Evolutionary conservation across 805 yeast species (phyloP).

Genomic region (Lipomyces japonicus): DNA sequence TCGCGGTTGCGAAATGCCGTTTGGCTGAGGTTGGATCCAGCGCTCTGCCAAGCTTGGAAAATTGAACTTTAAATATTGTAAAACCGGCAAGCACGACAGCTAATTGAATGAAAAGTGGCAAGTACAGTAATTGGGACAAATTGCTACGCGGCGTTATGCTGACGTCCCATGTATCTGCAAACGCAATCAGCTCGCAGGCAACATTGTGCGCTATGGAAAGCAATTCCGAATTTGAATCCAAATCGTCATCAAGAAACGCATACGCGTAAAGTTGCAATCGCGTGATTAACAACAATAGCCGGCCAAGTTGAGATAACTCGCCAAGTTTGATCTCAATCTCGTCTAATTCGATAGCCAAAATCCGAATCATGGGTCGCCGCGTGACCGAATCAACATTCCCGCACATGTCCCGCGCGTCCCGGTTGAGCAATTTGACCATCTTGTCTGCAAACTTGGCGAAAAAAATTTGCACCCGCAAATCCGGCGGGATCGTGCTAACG

Average conservation of each 20-base stretch:
- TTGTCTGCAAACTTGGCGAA: slow-evolving; percentile 85
- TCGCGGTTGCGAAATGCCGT: slow-evolving; percentile 54
- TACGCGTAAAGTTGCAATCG: slow-evolving; percentile 80
- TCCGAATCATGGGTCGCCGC: slow-evolving; percentile 66
- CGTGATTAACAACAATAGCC: slow-evolving; percentile 64
- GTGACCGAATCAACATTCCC: slow-evolving; percentile 67
- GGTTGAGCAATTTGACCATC: slow-evolving; percentile 69
- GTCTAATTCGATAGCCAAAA: slow-evolving; percentile 67
- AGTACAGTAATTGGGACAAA: slow-evolving; percentile 63
- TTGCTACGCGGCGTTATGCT: slow-evolving; percentile 57
- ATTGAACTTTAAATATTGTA: slow-evolving; percentile 72
- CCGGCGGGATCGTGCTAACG: slow-evolving; percentile 48
- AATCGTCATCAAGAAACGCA: slow-evolving; percentile 63
- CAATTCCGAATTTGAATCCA: slow-evolving; percentile 64
- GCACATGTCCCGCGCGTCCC: slow-evolving; percentile 61
- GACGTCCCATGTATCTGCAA: slow-evolving; percentile 56
- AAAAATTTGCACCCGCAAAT: slow-evolving; percentile 73
- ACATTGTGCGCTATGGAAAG: slow-evolving; percentile 75
- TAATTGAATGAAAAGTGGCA: slow-evolving; percentile 74
- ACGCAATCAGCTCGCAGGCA: slow-evolving; percentile 44
- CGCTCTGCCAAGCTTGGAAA: slow-evolving; percentile 64
- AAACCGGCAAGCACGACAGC: slow-evolving; percentile 90
- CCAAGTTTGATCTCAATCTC: slow-evolving; percentile 63
- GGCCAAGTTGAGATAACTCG: slow-evolving; percentile 60
- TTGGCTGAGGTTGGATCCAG: slow-evolving; percentile 40